Base-by-base conservation (phyloP, 768 basidiomycete genomes). In the Pleurotus tuoliensis region DNA sequence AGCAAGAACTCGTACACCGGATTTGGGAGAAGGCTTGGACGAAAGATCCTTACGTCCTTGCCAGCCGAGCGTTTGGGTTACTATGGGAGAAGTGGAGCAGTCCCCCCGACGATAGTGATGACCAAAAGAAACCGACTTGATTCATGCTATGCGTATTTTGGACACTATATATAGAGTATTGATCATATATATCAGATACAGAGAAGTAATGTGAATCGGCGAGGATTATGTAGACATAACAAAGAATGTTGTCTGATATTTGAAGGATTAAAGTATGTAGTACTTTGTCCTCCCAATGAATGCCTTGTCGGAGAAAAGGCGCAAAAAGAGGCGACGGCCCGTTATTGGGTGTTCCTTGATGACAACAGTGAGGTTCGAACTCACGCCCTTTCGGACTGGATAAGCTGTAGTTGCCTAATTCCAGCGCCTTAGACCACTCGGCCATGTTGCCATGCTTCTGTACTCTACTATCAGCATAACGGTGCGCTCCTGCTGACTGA, bases 1-100 rank as follows among this genome's bases (percentile, higher is more conserved):
- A 86, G 58, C 73, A 64, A 48, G 71, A 82, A 61, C 82, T 91
- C 64, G 83, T 79, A 2, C 62, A 62, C 27, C 81, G 82, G 3
- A 68, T 85, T 13, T 83, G 82, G 80, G 82, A 86, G 64, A 89
- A 86, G 65, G 81, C 86, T 15, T 76, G 73, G 69, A 80, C 82
- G 1, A 74, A 76, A 11, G 85, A 89, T 53, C 89, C 89, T 0
- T 82, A 75, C 54, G 64, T 75, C 40, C 70, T 82, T 16, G 79
- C 76, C 2, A 71, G 70, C 50, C 70, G 73, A 47, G 74, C 78
- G 11, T 70, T 75, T 43, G 67, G 63, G 57, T 64, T 67, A 55
- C 71, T 71, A 34, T 78, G 76, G 47, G 74, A 80, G 55, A 70
- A 71, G 34, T 78, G 78, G 76, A 80, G 51, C 15, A 30, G 51